Evolutionary conservation across 2,329 filamentous ascomycete species (phyloP), one percentile per base, ranked within the genome.

Genomic region (Phoma sp.): DNA sequence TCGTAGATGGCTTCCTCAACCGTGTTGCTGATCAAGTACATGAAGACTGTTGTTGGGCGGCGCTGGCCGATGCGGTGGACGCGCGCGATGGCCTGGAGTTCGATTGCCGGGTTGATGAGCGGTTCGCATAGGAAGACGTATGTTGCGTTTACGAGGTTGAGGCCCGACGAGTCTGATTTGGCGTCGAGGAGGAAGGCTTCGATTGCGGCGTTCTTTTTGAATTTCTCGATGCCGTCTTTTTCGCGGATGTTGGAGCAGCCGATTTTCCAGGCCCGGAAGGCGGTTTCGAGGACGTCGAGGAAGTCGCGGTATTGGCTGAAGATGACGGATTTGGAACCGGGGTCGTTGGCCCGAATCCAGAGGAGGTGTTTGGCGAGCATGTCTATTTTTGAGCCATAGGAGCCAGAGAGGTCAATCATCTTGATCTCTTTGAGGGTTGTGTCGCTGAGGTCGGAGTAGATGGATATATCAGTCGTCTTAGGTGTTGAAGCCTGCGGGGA

Each of bases 71-170:
- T 99, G 29, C 95, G 87, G 71, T 99, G 92, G 1, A 99, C 93
- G 50, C 95, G 89, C 1, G 93, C 93, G 67, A 98, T 96, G 12
- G 93, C 93, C 74, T 99, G 95, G 9, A 98, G 82, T 74, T 98
- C 95, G 14, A 99, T 86, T 0, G 93, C 92, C 0, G 93, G 93
- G 69, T 98, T 96, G 64, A 98, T 86, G 3, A 98, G 80, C 2
- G 95, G 95, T 71, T 99, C 95, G 72, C 92, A 96, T 4, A 99
- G 83, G 69, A 98, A 96, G 1, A 98, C 92, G 69, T 98, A 92
- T 40, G 87, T 96, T 4, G 93, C 95, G 66, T 96, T 93, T 61
- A 96, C 89, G 0, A 99, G 83, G 57, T 96, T 98, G 25, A 99
- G 81, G 0, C 95, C 95, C 1, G 90, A 93, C 0, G 91, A 89